Conservation (phyloP, 2,329 filamentous ascomycete genomes). For the Aspergillus floridensis region DNA sequence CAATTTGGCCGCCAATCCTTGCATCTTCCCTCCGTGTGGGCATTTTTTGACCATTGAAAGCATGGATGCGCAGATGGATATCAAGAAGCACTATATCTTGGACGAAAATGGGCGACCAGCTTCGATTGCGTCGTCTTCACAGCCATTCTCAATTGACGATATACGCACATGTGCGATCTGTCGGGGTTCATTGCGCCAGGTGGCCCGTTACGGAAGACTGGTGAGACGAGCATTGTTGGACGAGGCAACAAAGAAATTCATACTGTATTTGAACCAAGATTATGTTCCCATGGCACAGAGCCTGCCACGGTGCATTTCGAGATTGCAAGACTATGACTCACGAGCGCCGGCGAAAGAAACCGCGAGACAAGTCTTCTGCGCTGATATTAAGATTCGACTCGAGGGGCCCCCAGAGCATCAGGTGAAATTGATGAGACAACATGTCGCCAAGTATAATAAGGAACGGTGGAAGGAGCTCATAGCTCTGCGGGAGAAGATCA, state of each 20-base stretch:
- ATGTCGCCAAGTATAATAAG: conserved; percentile 23
- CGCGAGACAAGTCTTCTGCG: neutral
- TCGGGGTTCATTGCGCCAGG: conserved; percentile 55
- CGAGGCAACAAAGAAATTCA: conserved; percentile 63
- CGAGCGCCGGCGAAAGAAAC: neutral
- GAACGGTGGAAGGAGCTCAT: conserved; percentile 23
- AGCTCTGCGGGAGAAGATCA: conserved; percentile 27
- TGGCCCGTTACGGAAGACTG: conserved; percentile 46
- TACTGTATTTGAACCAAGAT: conserved; percentile 50
- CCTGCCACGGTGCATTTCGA: conserved; percentile 25
- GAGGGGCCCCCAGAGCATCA: conserved; percentile 24
- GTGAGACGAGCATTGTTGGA: conserved; percentile 58
- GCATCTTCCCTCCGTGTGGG: conserved; percentile 61
- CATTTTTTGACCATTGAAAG: conserved; percentile 61
- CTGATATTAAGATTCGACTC: conserved; percentile 16
- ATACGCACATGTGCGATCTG: conserved; percentile 60
- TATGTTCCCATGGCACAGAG: conserved; percentile 42
- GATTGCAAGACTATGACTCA: conserved; percentile 22
- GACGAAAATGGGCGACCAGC: conserved; percentile 25
- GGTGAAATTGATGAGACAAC: conserved; percentile 21
- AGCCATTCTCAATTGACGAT: conserved; percentile 51
- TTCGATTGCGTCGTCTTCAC: conserved; percentile 28
- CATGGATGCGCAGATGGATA: conserved; percentile 61
- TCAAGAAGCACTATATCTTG: conserved; percentile 39
- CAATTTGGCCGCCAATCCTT: conserved; percentile 59